Conservation (phyloP, 1,284 basidiomycete species). For the Heterobasidion annosum region DNA sequence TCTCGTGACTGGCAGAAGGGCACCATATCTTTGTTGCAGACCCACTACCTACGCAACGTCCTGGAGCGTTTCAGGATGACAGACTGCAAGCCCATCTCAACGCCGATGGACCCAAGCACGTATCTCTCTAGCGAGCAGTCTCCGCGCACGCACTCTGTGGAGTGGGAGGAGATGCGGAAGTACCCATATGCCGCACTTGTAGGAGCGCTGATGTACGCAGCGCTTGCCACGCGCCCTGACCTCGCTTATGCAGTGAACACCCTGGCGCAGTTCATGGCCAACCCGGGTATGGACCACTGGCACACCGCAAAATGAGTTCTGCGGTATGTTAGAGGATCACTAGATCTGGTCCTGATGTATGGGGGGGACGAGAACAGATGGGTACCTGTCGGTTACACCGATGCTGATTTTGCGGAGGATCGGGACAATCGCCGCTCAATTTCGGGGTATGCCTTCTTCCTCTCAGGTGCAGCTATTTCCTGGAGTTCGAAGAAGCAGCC, state of each 20-base stretch:
- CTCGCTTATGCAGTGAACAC: slow-evolving; percentile 27
- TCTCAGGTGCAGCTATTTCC: slow-evolving; percentile 12
- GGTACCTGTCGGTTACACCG: neutral
- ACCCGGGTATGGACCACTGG: slow-evolving; percentile 23
- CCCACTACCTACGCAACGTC: neutral
- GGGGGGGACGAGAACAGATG: neutral
- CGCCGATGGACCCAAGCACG: neutral
- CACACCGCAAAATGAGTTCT: slow-evolving; percentile 27
- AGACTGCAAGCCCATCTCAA: neutral
- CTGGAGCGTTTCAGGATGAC: neutral
- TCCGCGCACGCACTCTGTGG: neutral
- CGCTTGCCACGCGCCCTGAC: slow-evolving; percentile 19
- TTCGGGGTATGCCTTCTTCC: slow-evolving; percentile 5
- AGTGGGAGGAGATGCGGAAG: neutral
- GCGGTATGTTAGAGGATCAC: slow-evolving; percentile 31
- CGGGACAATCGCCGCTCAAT: slow-evolving; percentile 1
- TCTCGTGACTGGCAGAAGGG: neutral
- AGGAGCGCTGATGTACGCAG: neutral
- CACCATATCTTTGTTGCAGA: neutral
- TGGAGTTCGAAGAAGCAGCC: slow-evolving; percentile 22
- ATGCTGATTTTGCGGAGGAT: neutral
- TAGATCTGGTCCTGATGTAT: slow-evolving; percentile 6
- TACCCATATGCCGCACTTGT: neutral
- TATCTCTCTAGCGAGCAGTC: neutral
- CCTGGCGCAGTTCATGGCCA: slow-evolving; percentile 22